Evolutionary conservation across 2,329 filamentous ascomycete genomes (phyloP).

Genomic region (Bipolaris oryzae): DNA sequence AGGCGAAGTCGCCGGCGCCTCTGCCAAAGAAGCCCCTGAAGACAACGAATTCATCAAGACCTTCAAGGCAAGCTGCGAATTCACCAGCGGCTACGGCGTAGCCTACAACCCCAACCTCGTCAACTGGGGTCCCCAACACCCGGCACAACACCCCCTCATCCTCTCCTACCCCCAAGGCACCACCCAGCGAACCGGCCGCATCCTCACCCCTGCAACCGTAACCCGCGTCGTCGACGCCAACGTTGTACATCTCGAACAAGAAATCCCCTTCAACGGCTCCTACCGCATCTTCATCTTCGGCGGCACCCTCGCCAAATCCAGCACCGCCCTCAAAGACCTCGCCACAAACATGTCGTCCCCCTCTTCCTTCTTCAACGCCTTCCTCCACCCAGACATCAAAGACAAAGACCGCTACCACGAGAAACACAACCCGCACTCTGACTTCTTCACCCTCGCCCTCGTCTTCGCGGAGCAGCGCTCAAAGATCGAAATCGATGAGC

Average conservation of each 20-base stretch:
- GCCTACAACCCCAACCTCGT: conserved; percentile 80
- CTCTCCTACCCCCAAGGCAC: conserved; percentile 61
- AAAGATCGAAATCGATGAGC: conserved; percentile 72
- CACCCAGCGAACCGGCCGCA: conserved; percentile 73
- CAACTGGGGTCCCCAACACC: conserved; percentile 80
- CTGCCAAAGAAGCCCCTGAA: conserved; percentile 33
- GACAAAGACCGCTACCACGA: conserved; percentile 67
- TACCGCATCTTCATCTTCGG: conserved; percentile 87
- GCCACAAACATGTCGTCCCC: conserved; percentile 67
- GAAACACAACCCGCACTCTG: conserved; percentile 80
- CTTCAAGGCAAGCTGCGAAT: conserved; percentile 90
- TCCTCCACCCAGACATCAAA: conserved; percentile 65
- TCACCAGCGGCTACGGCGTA: conserved; percentile 91
- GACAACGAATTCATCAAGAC: conserved; percentile 85
- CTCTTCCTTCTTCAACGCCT: conserved; percentile 73
- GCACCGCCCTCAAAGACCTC: conserved; percentile 73
- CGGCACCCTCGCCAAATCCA: conserved; percentile 65
- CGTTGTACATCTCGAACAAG: conserved; percentile 86
- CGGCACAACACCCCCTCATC: conserved; percentile 72
- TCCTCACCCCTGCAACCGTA: conserved; percentile 79
- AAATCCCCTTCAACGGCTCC: conserved; percentile 84
- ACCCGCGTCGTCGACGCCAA: conserved; percentile 89
- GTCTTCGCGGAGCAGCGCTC: conserved; percentile 72
- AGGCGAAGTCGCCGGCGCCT: conserved; percentile 72
- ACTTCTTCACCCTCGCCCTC: conserved; percentile 79